Evolutionary conservation across 208 protist species (phyloP).

Genomic region (Zelonia costaricensis): DNA sequence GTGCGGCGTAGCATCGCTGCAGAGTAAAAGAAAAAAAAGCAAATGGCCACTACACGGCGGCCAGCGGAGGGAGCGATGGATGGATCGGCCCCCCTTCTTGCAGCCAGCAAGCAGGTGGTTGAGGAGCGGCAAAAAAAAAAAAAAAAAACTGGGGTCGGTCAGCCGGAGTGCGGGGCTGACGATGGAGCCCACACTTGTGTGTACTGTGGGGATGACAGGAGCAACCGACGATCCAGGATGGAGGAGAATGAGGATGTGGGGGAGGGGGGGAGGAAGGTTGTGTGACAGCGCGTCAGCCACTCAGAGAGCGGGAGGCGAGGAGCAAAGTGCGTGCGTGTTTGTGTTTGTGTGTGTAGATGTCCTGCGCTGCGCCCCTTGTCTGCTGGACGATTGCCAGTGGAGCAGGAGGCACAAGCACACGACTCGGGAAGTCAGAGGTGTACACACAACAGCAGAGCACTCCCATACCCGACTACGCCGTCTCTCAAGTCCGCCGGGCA

Average conservation of each 20-base stretch:
- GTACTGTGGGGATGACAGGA: not conserved
- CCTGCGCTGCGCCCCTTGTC: no score
- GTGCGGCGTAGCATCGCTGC: conserved; percentile 61
- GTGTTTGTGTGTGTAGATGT: not conserved
- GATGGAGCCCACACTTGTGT: no score
- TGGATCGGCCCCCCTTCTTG: not conserved
- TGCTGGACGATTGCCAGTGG: no score
- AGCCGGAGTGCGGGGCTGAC: not conserved
- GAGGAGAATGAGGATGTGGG: not conserved
- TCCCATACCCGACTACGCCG: no score
- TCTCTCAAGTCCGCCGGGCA: no score
- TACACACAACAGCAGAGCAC: no score
- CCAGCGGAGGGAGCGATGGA: not conserved
- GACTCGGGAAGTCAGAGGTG: no score
- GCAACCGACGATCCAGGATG: not conserved
- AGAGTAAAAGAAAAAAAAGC: conserved; percentile 1
- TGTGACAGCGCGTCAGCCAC: no score
- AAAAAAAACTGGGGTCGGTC: not conserved
- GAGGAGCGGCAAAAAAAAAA: not conserved
- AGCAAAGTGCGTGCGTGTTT: not conserved
- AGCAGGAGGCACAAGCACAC: no score
- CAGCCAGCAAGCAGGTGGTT: not conserved
- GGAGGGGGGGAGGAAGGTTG: not conserved
- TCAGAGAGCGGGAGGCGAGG: no score
- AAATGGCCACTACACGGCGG: not conserved